phyloP scores from a whole-genome alignment of 2,329 filamentous ascomycete genomes.

The Xylaria sp. region DNA sequence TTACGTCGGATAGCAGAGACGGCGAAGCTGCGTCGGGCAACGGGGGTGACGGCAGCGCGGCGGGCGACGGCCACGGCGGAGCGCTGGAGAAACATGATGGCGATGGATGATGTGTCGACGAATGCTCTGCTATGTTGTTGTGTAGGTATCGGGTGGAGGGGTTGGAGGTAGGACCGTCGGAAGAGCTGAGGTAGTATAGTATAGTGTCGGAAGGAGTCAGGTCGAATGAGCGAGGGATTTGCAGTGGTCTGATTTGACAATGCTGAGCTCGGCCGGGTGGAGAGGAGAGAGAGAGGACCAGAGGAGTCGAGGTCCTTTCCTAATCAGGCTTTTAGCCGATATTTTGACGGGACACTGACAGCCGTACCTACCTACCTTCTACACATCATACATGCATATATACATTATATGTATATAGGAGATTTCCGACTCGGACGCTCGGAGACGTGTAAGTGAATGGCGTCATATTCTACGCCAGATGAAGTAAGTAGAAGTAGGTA shows the following conservation, averaged over 20 bases:
- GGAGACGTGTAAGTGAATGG: too few relatives aligned
- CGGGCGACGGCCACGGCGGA: conserved; percentile 65
- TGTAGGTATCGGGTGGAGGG: background rate
- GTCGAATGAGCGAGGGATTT: conserved; percentile 47
- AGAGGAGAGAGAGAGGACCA: too few relatives aligned
- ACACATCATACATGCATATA: too few relatives aligned
- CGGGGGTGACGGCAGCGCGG: conserved; percentile 60
- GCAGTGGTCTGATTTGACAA: conserved; percentile 53
- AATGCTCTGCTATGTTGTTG: background rate
- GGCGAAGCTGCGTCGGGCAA: conserved; percentile 63
- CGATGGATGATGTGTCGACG: conserved; percentile 33
- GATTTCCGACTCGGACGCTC: too few relatives aligned
- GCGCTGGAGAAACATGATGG: conserved; percentile 68
- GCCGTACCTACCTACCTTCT: too few relatives aligned
- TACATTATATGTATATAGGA: too few relatives aligned
- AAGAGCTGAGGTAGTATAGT: too few relatives aligned
- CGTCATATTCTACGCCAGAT: too few relatives aligned
- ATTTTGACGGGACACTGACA: conserved; percentile 29
- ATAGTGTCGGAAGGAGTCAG: background rate
- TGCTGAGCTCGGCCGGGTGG: conserved; percentile 24
- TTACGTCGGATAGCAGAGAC: conserved; percentile 67
- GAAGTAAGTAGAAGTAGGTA: too few relatives aligned
- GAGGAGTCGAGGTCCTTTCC: conserved; percentile 23
- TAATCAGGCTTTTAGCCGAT: conserved; percentile 28
- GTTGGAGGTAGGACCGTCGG: too few relatives aligned